Percentiles rank a stretch among this genome's conserved stretches.
Conservation (phyloP, 352 stramenopile genomes). For the Globisporangium heterothallicum region DNA sequence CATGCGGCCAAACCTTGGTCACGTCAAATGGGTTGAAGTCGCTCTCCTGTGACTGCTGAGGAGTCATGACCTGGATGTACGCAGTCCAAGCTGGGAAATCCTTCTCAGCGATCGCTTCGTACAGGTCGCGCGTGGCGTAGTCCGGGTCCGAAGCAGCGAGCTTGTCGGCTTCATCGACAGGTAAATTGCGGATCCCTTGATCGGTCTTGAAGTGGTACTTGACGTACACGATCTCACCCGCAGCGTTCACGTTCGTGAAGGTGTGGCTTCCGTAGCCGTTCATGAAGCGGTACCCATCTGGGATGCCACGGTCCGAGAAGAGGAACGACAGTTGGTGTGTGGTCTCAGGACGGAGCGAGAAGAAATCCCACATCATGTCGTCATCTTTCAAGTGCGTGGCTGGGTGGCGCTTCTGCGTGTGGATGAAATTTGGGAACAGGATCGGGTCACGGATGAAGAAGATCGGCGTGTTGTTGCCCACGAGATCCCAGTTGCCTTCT, state of each 20-base stretch:
- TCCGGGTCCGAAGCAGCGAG: conserved; percentile 76
- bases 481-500: conserved; percentile 91
- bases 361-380: conserved; percentile 90
- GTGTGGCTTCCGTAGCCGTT: conserved; percentile 91
- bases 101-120: conserved; percentile 79
- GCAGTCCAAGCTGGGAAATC: conserved; percentile 83
- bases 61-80: conserved; percentile 90
- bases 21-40: conserved; percentile 90
- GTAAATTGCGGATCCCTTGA: conserved; percentile 84
- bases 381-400: conserved; percentile 74
- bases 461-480: conserved; percentile 92
- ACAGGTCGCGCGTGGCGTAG: conserved; percentile 89
- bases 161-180: conserved; percentile 57
- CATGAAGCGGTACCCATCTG: conserved; percentile 86
- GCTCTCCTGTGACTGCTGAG: conserved; percentile 48
- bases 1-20: conserved; percentile 86
- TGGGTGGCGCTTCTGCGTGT: conserved; percentile 89
- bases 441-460: conserved; percentile 92
- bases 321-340: conserved; percentile 85
- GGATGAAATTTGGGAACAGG: conserved; percentile 89
- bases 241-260: conserved; percentile 86
- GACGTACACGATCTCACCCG: conserved; percentile 75
- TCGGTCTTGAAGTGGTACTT: conserved; percentile 94
- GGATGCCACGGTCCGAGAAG: conserved; percentile 85
- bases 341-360: conserved; percentile 81